These are phyloP conservation scores for Exophiala lecanii-corni DNA, from an alignment of 2,329 filamentous ascomycete species.

Conservation along the genomic window DNA sequence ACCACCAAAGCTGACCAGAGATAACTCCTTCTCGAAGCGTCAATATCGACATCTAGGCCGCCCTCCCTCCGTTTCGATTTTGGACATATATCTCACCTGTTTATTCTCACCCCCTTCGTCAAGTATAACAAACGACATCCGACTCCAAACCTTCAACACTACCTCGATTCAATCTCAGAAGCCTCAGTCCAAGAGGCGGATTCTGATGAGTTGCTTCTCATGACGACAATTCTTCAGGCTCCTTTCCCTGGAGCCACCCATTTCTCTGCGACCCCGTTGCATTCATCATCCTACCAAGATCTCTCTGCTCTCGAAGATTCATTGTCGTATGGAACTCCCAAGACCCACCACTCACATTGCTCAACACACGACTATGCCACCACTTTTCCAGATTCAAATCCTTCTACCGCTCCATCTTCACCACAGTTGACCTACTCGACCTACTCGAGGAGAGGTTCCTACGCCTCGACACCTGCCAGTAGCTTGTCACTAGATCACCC, in stretches of 20 bases:
- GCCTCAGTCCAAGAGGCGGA: no score
- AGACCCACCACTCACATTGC: constrained; percentile 12
- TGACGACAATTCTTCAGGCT: constrained; percentile 35
- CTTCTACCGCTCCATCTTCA: constrained; percentile 37
- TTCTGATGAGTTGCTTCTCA: constrained; percentile 23
- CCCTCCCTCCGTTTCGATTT: no score
- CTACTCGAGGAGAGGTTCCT: constrained; percentile 31
- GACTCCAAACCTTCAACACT: no score
- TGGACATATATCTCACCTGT: no score
- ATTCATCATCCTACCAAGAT: constrained; percentile 25
- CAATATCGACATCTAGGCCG: no score
- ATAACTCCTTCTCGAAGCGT: no score
- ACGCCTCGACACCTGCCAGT: constrained; percentile 36
- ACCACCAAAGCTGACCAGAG: no score
- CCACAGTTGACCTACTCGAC: constrained; percentile 32
- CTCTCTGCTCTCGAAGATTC: constrained; percentile 18
- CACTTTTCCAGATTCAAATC: constrained; percentile 29
- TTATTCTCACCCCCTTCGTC: no score
- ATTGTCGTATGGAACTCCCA: constrained; percentile 14
- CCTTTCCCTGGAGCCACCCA: constrained; percentile 31
- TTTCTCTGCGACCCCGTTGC: constrained; percentile 32
- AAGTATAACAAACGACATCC: background rate
- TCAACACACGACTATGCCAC: constrained; percentile 17
- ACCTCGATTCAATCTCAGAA: no score
- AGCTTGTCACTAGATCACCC: constrained; percentile 34